These are phyloP conservation scores for Kalmanozyma brasiliensis DNA, from an alignment of 1,284 basidiomycete species.

Conservation along the genomic window DNA sequence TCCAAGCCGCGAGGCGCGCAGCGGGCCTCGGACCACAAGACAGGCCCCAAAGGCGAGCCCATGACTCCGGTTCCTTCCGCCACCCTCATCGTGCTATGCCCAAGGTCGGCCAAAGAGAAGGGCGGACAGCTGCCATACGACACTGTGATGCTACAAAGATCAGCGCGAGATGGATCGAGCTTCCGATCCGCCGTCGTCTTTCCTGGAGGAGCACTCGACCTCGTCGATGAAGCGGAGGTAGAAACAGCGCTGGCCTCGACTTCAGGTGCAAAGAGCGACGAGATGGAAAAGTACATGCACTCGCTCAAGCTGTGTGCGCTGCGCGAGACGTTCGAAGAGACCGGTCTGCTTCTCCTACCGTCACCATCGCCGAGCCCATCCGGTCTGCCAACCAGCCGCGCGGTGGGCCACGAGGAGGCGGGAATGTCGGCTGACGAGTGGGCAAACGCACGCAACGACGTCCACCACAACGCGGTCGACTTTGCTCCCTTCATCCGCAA, in stretches of 20 bases:
- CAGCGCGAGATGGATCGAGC: constrained; percentile 52
- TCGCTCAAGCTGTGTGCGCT: constrained; percentile 58
- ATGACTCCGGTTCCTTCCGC: constrained; percentile 62
- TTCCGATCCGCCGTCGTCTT: constrained; percentile 64
- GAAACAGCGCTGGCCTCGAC: constrained; percentile 17
- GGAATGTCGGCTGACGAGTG: constrained; percentile 54
- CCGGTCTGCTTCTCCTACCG: constrained; percentile 55
- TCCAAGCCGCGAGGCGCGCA: constrained; percentile 41
- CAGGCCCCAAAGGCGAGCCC: constrained; percentile 52
- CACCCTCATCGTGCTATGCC: constrained; percentile 60
- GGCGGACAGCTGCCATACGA: constrained; percentile 23
- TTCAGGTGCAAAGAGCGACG: background rate
- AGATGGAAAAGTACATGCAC: constrained; percentile 38
- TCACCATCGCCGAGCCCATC: constrained; percentile 15
- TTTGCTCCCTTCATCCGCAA: constrained; percentile 53
- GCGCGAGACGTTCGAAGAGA: constrained; percentile 63
- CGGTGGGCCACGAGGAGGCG: constrained; percentile 55
- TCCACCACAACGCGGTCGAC: constrained; percentile 58
- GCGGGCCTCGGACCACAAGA: constrained; percentile 53
- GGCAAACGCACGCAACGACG: constrained; percentile 49
- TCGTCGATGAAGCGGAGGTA: constrained; percentile 47
- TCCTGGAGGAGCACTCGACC: constrained; percentile 59
- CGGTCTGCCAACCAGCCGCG: constrained; percentile 46
- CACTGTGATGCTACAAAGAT: constrained; percentile 59
- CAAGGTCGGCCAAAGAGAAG: constrained; percentile 15